These are phyloP conservation scores for Aphanomyces invadans DNA, from an alignment of 352 stramenopile genomes.

Conservation along the genomic window DNA sequence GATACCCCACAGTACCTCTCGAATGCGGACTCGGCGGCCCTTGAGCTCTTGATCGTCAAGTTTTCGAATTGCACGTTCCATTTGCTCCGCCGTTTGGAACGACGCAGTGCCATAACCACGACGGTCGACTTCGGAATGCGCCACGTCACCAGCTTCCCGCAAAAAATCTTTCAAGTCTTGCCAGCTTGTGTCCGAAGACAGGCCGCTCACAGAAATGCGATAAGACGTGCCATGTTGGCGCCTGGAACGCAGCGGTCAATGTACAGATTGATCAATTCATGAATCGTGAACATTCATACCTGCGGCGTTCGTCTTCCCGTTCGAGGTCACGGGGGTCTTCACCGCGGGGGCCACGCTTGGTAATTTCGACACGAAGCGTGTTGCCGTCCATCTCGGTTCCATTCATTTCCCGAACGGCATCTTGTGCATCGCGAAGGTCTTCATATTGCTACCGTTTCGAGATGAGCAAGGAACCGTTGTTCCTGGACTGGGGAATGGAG, in stretches of 20 bases:
- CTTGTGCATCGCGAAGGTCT: constrained; percentile 61
- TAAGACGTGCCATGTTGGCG: constrained; percentile 44
- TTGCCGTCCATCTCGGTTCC: constrained; percentile 37
- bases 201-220: constrained; percentile 39
- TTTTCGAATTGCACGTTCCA: constrained; percentile 46
- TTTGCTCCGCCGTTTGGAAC: constrained; percentile 53
- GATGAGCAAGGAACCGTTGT: background rate
- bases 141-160: constrained; percentile 45
- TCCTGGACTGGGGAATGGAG: no score
- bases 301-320: constrained; percentile 16
- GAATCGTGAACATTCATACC: background rate
- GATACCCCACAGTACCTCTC: constrained; percentile 26
- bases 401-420: constrained; percentile 72
- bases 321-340: constrained; percentile 18
- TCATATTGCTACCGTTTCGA: constrained; percentile 44
- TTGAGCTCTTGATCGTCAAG: constrained; percentile 41
- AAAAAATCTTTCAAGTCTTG: constrained; percentile 67
- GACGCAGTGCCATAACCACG: constrained; percentile 52
- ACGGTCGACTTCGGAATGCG: constrained; percentile 57
- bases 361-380: constrained; percentile 51
- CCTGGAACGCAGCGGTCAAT: constrained; percentile 8
- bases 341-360: constrained; percentile 30
- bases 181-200: constrained; percentile 42
- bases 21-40: constrained; percentile 41
- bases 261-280: no score